Percentiles rank a stretch among this genome's conserved stretches.
These are phyloP conservation scores for Pseudogymnoascus sp. DNA, from an alignment of 2,329 filamentous ascomycete genomes.

Conservation along the genomic window DNA sequence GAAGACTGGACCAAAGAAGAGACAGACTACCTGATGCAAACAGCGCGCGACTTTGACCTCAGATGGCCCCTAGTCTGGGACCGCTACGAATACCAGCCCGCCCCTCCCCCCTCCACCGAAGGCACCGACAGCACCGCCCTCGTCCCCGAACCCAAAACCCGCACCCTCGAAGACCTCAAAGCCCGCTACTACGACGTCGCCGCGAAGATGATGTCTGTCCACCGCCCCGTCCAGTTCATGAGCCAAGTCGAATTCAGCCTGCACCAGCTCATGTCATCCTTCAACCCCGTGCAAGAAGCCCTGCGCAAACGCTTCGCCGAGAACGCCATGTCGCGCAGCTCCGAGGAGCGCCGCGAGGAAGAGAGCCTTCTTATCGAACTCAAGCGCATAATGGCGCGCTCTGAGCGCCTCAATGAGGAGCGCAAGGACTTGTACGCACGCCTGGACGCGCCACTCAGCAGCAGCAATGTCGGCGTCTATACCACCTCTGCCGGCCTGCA, in stretches of 20 bases:
- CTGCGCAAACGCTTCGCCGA: slow-evolving; percentile 78
- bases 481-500: slow-evolving; percentile 74
- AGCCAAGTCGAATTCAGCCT: slow-evolving; percentile 72
- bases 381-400: slow-evolving; percentile 80
- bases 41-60: slow-evolving; percentile 72
- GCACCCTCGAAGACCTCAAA: slow-evolving; percentile 86
- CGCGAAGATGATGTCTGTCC: slow-evolving; percentile 70
- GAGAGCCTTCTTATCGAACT: slow-evolving; percentile 82
- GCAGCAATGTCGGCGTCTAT: slow-evolving; percentile 63
- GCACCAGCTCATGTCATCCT: slow-evolving; percentile 80
- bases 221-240: slow-evolving; percentile 80
- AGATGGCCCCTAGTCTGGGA: slow-evolving; percentile 91
- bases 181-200: slow-evolving; percentile 82
- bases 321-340: slow-evolving; percentile 67
- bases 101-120: slow-evolving; percentile 36
- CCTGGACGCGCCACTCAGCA: slow-evolving; percentile 72
- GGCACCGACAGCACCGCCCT: slow-evolving; percentile 42
- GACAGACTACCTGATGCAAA: slow-evolving; percentile 78
- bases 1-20: slow-evolving; percentile 85
- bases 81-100: slow-evolving; percentile 68
- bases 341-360: slow-evolving; percentile 87
- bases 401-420: slow-evolving; percentile 79
- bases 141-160: slow-evolving; percentile 39
- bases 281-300: slow-evolving; percentile 71
- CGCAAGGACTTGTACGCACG: slow-evolving; percentile 79